Evolutionary conservation across 192 early-diverging fungal species (phyloP), one percentile per base, ranked within the genome.

Genomic region (Coemansia sp.): DNA sequence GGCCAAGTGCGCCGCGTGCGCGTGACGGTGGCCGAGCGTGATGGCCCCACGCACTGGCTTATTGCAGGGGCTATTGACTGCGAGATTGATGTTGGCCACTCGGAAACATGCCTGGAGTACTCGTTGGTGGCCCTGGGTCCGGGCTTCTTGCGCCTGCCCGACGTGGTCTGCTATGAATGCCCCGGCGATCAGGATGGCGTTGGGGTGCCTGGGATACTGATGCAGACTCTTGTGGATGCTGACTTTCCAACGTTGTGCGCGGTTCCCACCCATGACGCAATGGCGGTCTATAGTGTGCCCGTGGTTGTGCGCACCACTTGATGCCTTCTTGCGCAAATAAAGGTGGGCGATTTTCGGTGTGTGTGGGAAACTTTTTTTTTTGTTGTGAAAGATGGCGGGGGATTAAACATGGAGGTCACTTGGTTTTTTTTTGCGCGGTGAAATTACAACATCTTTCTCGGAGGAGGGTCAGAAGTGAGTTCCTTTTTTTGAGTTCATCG

Each of bases 121-220:
- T 42, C 48, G 17, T 39, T 81, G 35, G 74, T 81, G 50, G 74
- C 79, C 6, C 70, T 81, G 62, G 62, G 34, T 27, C 68, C 69
- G 4, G 79, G 79, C 4, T 69, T 67, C 64, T 46, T 81, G 79
- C 59, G 34, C 11, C 56, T 76, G 67, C 79, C 79, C n/a, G 69
- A 68, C 27, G 64, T 81, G 36, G 59, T 69, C 45, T 75, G 78
- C 70, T 59, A 69, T 54, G 78, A 72, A 50, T 8, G 31, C 31
- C 19, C 3, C 54, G 31, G 19, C 31, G 62, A 64, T 56, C 57
- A 11, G 44, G 7, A 13, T 29, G 13, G 3, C 31, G 36, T 6
- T 10, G 24, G 24, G 24, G 24, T 27, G 24, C 24, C 24, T 27
- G 24, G 24, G 24, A 27, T 27, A 27, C 24, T 27, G 24, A 35